These are phyloP conservation scores for Retiboletus flavoniger DNA, from an alignment of 1,284 basidiomycete species.

Conservation along the genomic window DNA sequence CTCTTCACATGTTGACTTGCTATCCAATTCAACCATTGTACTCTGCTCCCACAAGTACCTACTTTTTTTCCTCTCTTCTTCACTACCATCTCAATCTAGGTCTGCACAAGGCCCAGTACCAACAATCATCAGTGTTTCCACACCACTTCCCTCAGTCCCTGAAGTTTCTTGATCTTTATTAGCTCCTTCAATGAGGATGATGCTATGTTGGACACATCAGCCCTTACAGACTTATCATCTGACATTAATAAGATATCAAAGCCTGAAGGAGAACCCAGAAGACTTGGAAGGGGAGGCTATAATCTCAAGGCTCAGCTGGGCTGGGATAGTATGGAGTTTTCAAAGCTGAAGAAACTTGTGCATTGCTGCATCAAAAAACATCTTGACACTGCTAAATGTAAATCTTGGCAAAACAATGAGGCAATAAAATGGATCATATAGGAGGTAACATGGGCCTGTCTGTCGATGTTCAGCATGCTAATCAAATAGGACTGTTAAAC, in stretches of 20 bases:
- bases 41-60: no score
- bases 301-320: slow-evolving; percentile 6
- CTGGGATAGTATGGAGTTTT: not conserved
- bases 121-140: not conserved
- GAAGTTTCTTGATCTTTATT: no score
- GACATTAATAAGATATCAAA: slow-evolving; percentile 9
- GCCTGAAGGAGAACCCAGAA: slow-evolving; percentile 1
- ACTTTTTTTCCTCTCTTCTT: no score
- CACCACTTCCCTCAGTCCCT: no score
- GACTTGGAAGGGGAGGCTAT: slow-evolving; percentile 11
- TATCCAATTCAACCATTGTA: no score
- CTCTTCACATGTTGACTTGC: no score
- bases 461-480: no score
- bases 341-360: slow-evolving; percentile 3
- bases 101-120: no score
- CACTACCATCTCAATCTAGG: no score
- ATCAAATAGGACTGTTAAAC: no score
- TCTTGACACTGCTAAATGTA: slow-evolving; percentile 5
- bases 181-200: not conserved
- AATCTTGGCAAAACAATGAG: not conserved
- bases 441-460: not conserved
- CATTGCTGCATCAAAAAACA: not conserved
- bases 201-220: not conserved
- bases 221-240: not conserved
- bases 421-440: not conserved